Evolutionary conservation across 805 yeast genomes (phyloP).

Genomic region (Scheffersomyces coipomensis): DNA sequence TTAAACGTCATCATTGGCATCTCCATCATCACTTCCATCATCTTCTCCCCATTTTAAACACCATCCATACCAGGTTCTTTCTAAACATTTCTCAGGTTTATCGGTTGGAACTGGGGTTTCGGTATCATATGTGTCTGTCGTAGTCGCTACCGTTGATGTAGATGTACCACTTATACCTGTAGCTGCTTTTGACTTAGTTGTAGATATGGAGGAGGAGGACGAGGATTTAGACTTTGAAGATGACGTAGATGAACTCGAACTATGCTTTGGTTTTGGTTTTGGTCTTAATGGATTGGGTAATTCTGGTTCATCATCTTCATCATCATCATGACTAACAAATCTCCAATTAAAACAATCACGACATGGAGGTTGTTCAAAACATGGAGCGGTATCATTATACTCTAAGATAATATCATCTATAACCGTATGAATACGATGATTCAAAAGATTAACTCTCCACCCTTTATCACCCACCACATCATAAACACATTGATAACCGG

Average conservation of each 20-base stretch:
- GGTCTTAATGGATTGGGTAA: constrained; percentile 39
- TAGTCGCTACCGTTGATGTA: constrained; percentile 2
- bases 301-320: constrained; percentile 34
- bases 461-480: constrained; percentile 88
- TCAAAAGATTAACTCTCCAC: constrained; percentile 84
- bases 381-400: constrained; percentile 76
- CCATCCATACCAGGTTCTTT: constrained; percentile 69
- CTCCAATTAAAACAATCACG: constrained; percentile 90
- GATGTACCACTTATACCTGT: constrained; percentile 6
- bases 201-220: constrained; percentile 1
- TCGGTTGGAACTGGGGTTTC: constrained; percentile 12
- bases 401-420: constrained; percentile 72
- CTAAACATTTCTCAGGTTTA: constrained; percentile 46
- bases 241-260: constrained; percentile 3
- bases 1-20: background rate
- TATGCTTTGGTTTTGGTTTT: constrained; percentile 5
- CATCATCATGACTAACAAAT: constrained; percentile 53
- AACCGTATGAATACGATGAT: constrained; percentile 88
- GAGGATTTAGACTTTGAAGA: background rate
- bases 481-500: constrained; percentile 83
- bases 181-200: constrained; percentile 17
- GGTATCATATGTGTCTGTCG: background rate
- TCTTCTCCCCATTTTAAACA: constrained; percentile 48
- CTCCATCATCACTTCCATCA: constrained; percentile 15
- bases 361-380: constrained; percentile 78